A percentile compares a stretch with the other conserved stretches of the same genome.
Conservation (phyloP, 768 basidiomycete species). For the Termitomyces sp. region DNA sequence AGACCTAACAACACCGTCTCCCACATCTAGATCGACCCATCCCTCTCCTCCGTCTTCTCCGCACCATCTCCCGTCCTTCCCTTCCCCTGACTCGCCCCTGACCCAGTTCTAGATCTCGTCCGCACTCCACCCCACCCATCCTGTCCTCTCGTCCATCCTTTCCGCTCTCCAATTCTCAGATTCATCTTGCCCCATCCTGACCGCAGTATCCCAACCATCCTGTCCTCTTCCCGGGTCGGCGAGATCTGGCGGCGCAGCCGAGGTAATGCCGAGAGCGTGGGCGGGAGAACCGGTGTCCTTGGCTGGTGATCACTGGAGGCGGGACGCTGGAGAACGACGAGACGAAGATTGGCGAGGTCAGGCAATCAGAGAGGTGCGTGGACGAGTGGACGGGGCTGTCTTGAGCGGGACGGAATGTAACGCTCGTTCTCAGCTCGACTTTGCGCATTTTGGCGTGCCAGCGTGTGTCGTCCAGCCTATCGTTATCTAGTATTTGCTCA, state of each 20-base stretch:
- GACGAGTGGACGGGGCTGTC: background rate
- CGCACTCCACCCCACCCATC: slow-evolving; percentile 65
- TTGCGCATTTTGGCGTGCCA: slow-evolving; percentile 63
- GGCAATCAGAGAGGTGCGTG: background rate
- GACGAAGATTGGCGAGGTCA: background rate
- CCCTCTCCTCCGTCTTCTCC: slow-evolving; percentile 27
- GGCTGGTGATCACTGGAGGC: background rate
- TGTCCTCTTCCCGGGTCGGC: slow-evolving; percentile 34
- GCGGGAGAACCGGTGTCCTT: background rate
- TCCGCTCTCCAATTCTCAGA: slow-evolving; percentile 42
- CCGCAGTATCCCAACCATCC: slow-evolving; percentile 60
- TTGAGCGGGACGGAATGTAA: slow-evolving; percentile 19
- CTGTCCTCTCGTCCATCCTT: slow-evolving; percentile 64
- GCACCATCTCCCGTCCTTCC: slow-evolving; percentile 36
- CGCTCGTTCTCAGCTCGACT: slow-evolving; percentile 83
- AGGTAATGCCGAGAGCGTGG: background rate
- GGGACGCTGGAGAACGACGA: background rate
- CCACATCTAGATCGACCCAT: slow-evolving; percentile 14
- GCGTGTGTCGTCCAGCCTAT: slow-evolving; percentile 54
- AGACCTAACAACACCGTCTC: slow-evolving; percentile 59
- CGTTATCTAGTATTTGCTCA: slow-evolving; percentile 54
- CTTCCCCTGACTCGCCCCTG: background rate
- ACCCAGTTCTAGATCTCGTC: slow-evolving; percentile 8
- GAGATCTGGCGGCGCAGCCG: background rate
- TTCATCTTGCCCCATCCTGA: slow-evolving; percentile 40